Conservation (phyloP, 495 filamentous ascomycete genomes). For the Ramalina peruviana region DNA sequence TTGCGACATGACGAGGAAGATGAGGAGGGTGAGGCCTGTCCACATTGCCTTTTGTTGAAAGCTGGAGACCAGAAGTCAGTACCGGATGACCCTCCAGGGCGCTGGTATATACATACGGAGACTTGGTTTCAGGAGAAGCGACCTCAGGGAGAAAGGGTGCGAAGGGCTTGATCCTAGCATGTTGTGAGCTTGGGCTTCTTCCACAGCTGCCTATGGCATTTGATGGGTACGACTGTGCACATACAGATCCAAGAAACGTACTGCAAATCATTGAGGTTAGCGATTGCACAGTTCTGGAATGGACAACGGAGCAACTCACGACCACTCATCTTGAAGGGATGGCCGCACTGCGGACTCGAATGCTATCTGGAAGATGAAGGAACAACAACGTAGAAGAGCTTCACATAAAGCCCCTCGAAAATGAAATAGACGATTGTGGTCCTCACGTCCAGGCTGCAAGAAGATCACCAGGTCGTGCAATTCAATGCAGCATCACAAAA, state of each 20-base stretch:
- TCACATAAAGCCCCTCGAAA: not conserved
- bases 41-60: constrained; percentile 99
- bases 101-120: constrained; percentile 32
- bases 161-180: constrained; percentile 74
- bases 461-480: no score
- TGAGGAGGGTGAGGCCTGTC: constrained; percentile 58
- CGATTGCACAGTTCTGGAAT: not conserved
- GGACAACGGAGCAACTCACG: constrained; percentile 27
- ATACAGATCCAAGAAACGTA: constrained; percentile 89
- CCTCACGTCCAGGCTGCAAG: no score
- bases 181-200: not conserved
- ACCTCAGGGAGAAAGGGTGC: constrained; percentile 98
- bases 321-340: constrained; percentile 41
- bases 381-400: not conserved
- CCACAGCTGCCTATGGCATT: no score
- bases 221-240: not conserved
- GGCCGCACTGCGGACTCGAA: constrained; percentile 18
- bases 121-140: constrained; percentile 87
- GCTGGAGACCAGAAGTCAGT: not conserved
- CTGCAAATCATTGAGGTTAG: constrained; percentile 31
- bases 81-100: not conserved
- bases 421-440: no score
- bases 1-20: constrained; percentile 99
- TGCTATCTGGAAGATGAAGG: not conserved
- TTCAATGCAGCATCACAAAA: no score